These are phyloP conservation scores for Syzygium jambos DNA, from an alignment of 345 rosid species.

Conservation along the genomic window DNA sequence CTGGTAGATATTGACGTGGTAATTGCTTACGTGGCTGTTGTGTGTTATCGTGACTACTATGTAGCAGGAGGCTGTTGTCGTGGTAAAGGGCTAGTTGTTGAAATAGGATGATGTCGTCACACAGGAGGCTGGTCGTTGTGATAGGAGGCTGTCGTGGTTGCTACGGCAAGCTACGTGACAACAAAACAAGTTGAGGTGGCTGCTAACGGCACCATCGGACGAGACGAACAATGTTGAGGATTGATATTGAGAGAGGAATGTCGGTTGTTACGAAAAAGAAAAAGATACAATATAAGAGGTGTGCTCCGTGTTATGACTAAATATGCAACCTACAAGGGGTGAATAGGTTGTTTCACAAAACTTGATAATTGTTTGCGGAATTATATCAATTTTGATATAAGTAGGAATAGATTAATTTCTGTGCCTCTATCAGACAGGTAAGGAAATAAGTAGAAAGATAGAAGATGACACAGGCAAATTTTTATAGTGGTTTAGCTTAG, in stretches of 20 bases:
- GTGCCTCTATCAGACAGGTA: neutral
- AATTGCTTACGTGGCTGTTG: too few species aligned
- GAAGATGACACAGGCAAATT: accelerated
- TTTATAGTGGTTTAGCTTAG: neutral
- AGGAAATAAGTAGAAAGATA: neutral
- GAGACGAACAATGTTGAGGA: neutral
- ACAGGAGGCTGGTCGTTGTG: accelerated
- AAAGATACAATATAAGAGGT: accelerated
- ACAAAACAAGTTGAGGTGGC: too few species aligned
- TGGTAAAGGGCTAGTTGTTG: too few species aligned
- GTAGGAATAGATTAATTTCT: neutral
- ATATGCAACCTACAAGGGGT: neutral
- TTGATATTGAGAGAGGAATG: neutral
- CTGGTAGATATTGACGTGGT: too few species aligned
- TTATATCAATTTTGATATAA: neutral
- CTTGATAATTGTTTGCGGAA: neutral
- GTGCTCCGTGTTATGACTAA: accelerated
- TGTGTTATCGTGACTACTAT: too few species aligned
- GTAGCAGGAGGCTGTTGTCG: too few species aligned
- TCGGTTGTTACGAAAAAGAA: neutral
- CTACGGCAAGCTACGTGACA: neutral
- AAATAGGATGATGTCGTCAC: too few species aligned
- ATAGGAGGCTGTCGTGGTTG: neutral
- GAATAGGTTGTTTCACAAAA: neutral
- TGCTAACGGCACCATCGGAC: accelerated